Evolutionary conservation across 83 land plant genomes (phyloP).

Genomic region (Diphasiastrum complanatum): DNA sequence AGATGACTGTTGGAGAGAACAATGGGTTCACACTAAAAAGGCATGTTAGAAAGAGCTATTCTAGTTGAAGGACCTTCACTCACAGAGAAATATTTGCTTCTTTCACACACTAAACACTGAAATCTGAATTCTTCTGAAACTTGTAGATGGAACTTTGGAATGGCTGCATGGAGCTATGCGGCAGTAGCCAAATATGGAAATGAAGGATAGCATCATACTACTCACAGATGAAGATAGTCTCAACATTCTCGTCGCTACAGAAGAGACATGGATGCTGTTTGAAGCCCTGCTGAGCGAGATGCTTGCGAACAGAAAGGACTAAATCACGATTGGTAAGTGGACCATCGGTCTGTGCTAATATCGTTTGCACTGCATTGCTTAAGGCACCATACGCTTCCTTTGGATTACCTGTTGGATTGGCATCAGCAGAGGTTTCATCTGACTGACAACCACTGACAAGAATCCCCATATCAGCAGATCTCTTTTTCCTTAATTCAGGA

Average conservation of each 20-base stretch:
- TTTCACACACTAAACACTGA: too few species aligned
- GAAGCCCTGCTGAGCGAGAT: conserved; percentile 62
- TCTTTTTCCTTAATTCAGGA: background rate
- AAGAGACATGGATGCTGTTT: conserved; percentile 87
- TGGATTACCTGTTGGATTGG: conserved; percentile 22
- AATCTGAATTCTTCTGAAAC: too few species aligned
- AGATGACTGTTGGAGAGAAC: too few species aligned
- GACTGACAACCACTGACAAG: conserved; percentile 27
- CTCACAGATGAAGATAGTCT: conserved; percentile 60
- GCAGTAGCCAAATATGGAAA: too few species aligned
- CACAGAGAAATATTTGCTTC: too few species aligned
- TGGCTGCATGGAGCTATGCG: too few species aligned
- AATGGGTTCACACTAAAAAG: too few species aligned
- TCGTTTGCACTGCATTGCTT: conserved; percentile 29
- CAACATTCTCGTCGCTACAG: conserved; percentile 61
- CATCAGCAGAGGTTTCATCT: conserved; percentile 26
- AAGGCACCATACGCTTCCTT: conserved; percentile 30
- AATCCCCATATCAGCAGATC: conserved; percentile 10
- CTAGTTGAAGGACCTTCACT: too few species aligned
- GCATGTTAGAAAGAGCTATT: too few species aligned
- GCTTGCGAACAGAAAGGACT: conserved; percentile 49
- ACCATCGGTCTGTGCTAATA: conserved; percentile 44
- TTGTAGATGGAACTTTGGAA: too few species aligned
- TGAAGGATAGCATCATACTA: background rate
- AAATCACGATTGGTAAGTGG: conserved; percentile 57